Conservation (phyloP, 768 basidiomycete genomes). For the Neoboletus brunneissimus region DNA sequence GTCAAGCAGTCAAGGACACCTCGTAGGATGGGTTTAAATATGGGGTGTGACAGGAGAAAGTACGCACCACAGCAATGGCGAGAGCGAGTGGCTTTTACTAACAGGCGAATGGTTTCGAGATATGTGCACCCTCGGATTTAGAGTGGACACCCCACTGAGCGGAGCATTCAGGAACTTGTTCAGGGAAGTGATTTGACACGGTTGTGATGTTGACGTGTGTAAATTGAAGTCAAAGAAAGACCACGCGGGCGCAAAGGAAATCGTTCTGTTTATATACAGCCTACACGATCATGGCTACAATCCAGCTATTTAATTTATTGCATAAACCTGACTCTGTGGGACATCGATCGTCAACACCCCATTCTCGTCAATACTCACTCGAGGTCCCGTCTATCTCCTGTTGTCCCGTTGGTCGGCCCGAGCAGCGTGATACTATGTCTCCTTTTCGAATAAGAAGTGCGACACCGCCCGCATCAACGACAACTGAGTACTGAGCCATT, state of each 20-base stretch:
- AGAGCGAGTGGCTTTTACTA: too few relatives aligned
- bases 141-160: too few relatives aligned
- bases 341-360: conserved; percentile 34
- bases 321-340: conserved; percentile 23
- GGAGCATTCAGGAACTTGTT: too few relatives aligned
- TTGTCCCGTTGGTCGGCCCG: conserved; percentile 13
- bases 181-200: too few relatives aligned
- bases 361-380: conserved; percentile 25
- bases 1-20: background rate
- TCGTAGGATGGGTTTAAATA: background rate
- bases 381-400: conserved; percentile 22
- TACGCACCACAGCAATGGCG: background rate
- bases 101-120: too few relatives aligned
- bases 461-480: conserved; percentile 33
- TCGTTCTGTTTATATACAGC: too few relatives aligned
- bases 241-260: too few relatives aligned
- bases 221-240: too few relatives aligned
- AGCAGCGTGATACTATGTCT: conserved; percentile 36
- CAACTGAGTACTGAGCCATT: conserved; percentile 34
- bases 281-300: too few relatives aligned
- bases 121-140: too few relatives aligned
- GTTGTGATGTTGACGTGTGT: too few relatives aligned
- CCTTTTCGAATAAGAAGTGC: conserved; percentile 43
- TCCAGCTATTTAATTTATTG: too few relatives aligned
- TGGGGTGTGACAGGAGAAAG: background rate